Conservation (phyloP, 495 filamentous ascomycete genomes). For the Chlorociboria aeruginascens region DNA sequence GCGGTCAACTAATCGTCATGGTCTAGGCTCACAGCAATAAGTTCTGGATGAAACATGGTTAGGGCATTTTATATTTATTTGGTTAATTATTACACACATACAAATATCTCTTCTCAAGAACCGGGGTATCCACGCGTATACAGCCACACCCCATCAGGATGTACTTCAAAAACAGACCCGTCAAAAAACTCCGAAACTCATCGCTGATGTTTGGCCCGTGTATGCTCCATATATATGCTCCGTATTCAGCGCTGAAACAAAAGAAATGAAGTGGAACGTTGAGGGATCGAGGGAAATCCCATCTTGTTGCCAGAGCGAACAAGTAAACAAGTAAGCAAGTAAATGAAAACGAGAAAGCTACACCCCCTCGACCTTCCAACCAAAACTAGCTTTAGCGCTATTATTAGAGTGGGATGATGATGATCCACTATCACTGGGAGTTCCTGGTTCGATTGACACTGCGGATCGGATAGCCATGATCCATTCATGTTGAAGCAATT, state of each 20-base stretch:
- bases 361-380: not conserved
- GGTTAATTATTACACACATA: no score
- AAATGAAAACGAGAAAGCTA: not conserved
- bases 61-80: no score
- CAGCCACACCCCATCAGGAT: not conserved
- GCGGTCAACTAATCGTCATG: no score
- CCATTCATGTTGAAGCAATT: constrained; percentile 93
- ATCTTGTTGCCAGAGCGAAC: no score
- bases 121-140: no score
- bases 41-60: no score
- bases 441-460: constrained; percentile 38
- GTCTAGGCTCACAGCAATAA: no score
- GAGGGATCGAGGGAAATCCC: no score
- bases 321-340: not conserved
- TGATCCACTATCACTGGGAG: constrained; percentile 32
- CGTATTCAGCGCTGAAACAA: constrained; percentile 12
- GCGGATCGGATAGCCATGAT: constrained; percentile 53
- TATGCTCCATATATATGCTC: constrained; percentile 13
- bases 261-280: not conserved
- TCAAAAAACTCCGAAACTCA: constrained; percentile 13
- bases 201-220: constrained; percentile 13
- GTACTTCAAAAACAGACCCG: not conserved
- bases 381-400: constrained; percentile 8
- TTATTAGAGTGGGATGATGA: constrained; percentile 5
- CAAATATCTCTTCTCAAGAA: no score